Percentiles rank a stretch among this genome's conserved stretches.
phyloP scores from a whole-genome alignment of 2,329 filamentous ascomycete genomes.

The Neopestalotiopsis clavispora region DNA sequence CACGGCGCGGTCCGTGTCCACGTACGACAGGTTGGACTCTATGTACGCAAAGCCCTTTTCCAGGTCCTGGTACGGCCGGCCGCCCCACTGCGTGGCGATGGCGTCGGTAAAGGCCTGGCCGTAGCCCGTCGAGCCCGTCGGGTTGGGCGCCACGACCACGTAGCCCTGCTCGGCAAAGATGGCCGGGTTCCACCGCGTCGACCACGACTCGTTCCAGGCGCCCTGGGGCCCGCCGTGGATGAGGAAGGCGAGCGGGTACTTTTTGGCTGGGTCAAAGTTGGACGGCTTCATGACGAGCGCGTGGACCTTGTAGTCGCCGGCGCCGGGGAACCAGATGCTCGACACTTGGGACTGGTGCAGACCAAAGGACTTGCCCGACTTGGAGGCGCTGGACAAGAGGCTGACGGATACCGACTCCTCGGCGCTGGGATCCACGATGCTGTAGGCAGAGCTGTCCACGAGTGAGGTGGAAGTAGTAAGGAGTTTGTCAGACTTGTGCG shows the following conservation, averaged over 20 bases:
- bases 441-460: conserved; percentile 74
- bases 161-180: conserved; percentile 89
- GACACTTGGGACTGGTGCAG: conserved; percentile 66
- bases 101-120: conserved; percentile 78
- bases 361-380: conserved; percentile 69
- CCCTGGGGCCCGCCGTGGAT: conserved; percentile 86
- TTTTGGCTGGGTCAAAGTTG: conserved; percentile 70
- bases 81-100: conserved; percentile 83
- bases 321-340: conserved; percentile 73
- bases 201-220: conserved; percentile 76
- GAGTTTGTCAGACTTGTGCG: conserved; percentile 50
- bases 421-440: conserved; percentile 54
- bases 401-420: conserved; percentile 5
- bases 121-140: conserved; percentile 82
- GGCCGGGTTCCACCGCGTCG: conserved; percentile 83
- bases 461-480: conserved; percentile 72
- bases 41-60: conserved; percentile 80
- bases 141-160: conserved; percentile 80
- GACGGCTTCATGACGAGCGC: conserved; percentile 72
- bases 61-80: conserved; percentile 81
- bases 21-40: conserved; percentile 65
- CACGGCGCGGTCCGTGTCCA: conserved; percentile 73
- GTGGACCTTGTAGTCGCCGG: conserved; percentile 68
- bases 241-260: conserved; percentile 78
- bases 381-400: conserved; percentile 31